phyloP scores from a whole-genome alignment of 2,329 filamentous ascomycete species.

The Rhinocladiella similis region DNA sequence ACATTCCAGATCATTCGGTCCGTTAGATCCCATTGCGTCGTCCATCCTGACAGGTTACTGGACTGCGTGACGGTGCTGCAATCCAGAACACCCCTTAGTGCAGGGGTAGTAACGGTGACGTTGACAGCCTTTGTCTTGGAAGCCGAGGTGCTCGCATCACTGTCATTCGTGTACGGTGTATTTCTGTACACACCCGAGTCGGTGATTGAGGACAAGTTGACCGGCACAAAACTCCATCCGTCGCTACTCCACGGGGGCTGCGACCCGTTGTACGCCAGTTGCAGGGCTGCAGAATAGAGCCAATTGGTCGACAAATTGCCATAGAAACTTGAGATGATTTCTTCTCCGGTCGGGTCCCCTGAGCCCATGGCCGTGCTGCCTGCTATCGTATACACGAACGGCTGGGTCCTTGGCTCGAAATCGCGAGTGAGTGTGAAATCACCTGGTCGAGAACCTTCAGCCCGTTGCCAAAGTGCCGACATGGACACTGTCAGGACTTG shows the following conservation, averaged over 20 bases:
- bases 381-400: slow-evolving; percentile 2
- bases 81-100: slow-evolving; percentile 8
- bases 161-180: not conserved
- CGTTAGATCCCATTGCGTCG: slow-evolving; percentile 7
- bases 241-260: slow-evolving; percentile 29
- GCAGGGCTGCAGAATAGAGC: slow-evolving; percentile 28
- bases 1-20: slow-evolving; percentile 9
- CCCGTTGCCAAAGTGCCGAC: slow-evolving; percentile 12
- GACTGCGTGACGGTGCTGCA: slow-evolving; percentile 1
- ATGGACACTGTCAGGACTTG: slow-evolving; percentile 13
- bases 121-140: slow-evolving; percentile 2
- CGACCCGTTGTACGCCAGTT: slow-evolving; percentile 25
- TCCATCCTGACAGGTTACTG: slow-evolving; percentile 10
- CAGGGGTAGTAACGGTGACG: slow-evolving; percentile 11
- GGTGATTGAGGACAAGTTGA: slow-evolving; percentile 5
- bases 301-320: slow-evolving; percentile 27
- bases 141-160: not conserved
- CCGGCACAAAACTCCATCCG: slow-evolving; percentile 32
- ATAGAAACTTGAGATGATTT: slow-evolving; percentile 10
- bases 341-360: not conserved
- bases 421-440: slow-evolving; percentile 1
- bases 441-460: slow-evolving; percentile 2
- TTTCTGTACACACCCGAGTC: not conserved
- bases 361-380: not conserved
- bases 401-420: slow-evolving; percentile 7